Percentiles rank a stretch among this genome's conserved stretches.
phyloP scores from a whole-genome alignment of 2,329 filamentous ascomycete genomes.

The Epichloe aotearoae region DNA sequence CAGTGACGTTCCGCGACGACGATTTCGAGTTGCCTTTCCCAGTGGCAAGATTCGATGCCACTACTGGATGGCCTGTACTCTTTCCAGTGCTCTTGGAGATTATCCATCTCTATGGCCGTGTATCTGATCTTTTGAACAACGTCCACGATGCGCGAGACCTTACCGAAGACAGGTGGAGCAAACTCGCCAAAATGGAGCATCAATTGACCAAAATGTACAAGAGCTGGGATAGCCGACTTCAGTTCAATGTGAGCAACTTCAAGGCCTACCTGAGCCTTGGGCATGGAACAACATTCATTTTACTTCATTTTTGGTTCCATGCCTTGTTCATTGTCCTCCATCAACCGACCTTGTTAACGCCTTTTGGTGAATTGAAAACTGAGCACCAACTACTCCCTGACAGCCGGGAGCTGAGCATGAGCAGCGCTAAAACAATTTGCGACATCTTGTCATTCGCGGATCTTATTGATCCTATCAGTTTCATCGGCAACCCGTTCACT shows the following conservation, averaged over 20 bases:
- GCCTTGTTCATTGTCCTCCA: constrained; percentile 75
- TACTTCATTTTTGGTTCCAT: constrained; percentile 83
- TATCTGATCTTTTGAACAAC: constrained; percentile 74
- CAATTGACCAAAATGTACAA: constrained; percentile 63
- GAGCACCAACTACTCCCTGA: constrained; percentile 65
- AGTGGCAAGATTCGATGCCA: constrained; percentile 32
- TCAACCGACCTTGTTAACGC: constrained; percentile 69
- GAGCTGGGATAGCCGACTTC: constrained; percentile 57
- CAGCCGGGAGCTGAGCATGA: constrained; percentile 72
- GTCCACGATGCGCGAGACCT: constrained; percentile 63
- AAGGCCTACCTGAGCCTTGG: constrained; percentile 69
- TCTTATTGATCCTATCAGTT: constrained; percentile 72
- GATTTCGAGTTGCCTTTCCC: constrained; percentile 72
- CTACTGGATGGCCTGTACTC: constrained; percentile 59
- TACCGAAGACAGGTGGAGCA: constrained; percentile 58
- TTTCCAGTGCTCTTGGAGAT: constrained; percentile 73
- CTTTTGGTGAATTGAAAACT: constrained; percentile 45
- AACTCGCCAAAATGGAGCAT: constrained; percentile 64
- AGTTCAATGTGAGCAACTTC: constrained; percentile 79
- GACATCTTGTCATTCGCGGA: constrained; percentile 81
- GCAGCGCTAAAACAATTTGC: constrained; percentile 80
- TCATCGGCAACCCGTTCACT: constrained; percentile 78
- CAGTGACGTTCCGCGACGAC: constrained; percentile 70
- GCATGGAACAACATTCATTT: constrained; percentile 75
- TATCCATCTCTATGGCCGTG: constrained; percentile 72